phyloP scores from a whole-genome alignment of 345 rosid species.

The Conringia planisiliqua region DNA sequence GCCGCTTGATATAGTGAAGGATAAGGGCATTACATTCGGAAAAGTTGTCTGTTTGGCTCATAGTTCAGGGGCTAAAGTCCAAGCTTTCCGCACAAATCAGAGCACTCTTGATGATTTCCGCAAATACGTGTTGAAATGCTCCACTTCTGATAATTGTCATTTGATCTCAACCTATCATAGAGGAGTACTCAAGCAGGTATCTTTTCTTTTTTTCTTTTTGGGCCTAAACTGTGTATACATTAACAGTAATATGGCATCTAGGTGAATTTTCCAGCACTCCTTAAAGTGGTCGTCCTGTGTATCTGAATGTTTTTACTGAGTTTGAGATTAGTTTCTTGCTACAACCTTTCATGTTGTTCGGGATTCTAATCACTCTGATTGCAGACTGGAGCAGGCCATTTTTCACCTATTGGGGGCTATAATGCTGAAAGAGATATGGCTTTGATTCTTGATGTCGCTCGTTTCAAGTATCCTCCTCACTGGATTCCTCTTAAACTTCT shows the following conservation, averaged over 20 bases:
- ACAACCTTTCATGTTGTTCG: neutral
- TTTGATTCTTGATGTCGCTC: conserved; percentile 92
- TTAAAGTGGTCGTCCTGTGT: neutral
- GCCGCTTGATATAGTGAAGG: conserved; percentile 77
- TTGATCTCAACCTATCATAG: conserved; percentile 82
- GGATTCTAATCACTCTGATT: conserved; percentile 3
- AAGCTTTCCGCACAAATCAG: conserved; percentile 81
- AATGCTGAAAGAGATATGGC: conserved; percentile 91
- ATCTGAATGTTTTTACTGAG: neutral
- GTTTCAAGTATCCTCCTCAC: conserved; percentile 96
- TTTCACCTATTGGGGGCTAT: conserved; percentile 96
- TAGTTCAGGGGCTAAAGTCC: conserved; percentile 88
- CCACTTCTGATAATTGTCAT: conserved; percentile 73
- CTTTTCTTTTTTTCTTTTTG: too few relatives aligned
- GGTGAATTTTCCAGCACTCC: neutral
- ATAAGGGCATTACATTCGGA: conserved; percentile 83
- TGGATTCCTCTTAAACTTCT: conserved; percentile 94
- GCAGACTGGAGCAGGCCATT: conserved; percentile 93
- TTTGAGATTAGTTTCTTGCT: conserved; percentile 2
- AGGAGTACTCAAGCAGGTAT: conserved; percentile 66
- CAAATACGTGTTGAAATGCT: conserved; percentile 49
- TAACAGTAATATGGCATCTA: neutral
- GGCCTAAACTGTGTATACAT: neutral
- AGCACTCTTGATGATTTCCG: conserved; percentile 77
- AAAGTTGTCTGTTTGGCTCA: conserved; percentile 87